Evolutionary conservation across 768 basidiomycete species (phyloP).

Genomic region (Phanerodontia chrysosporium): DNA sequence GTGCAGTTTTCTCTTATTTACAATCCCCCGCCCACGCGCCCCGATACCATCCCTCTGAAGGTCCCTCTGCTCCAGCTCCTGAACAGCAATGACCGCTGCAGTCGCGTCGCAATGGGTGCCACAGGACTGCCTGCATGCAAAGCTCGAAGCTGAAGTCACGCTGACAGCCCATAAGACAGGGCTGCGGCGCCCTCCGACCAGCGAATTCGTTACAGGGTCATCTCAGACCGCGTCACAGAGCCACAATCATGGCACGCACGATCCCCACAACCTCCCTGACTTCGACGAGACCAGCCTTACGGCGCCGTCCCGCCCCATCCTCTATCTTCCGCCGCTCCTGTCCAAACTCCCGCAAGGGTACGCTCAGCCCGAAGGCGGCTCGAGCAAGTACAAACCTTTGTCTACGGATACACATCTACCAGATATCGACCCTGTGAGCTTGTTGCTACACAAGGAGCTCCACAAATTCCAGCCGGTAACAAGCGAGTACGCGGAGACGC

Average conservation of each 20-base stretch:
- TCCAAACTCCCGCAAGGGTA: conserved; percentile 62
- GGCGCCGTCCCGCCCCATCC: conserved; percentile 42
- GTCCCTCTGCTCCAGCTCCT: background rate
- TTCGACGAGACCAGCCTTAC: conserved; percentile 36
- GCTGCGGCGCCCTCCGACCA: background rate
- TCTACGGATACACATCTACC: conserved; percentile 59
- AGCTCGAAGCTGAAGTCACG: conserved; percentile 3
- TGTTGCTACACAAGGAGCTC: conserved; percentile 82
- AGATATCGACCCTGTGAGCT: conserved; percentile 77
- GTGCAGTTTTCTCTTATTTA: too few relatives aligned
- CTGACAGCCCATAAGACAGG: background rate
- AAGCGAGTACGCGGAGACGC: conserved; percentile 52
- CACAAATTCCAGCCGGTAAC: conserved; percentile 67
- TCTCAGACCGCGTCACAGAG: background rate
- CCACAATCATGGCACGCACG: conserved; percentile 17
- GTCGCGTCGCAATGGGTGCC: background rate
- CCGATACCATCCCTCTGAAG: too few relatives aligned
- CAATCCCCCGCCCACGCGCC: too few relatives aligned
- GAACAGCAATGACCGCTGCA: background rate
- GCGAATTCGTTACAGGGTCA: background rate
- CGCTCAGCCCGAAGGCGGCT: conserved; percentile 13
- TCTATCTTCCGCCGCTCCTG: conserved; percentile 83
- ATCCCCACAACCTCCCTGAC: conserved; percentile 54
- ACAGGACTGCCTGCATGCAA: background rate
- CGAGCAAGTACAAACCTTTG: conserved; percentile 30